phyloP scores from a whole-genome alignment of 2,329 filamentous ascomycete species.

The Sordariomycetes sp. region DNA sequence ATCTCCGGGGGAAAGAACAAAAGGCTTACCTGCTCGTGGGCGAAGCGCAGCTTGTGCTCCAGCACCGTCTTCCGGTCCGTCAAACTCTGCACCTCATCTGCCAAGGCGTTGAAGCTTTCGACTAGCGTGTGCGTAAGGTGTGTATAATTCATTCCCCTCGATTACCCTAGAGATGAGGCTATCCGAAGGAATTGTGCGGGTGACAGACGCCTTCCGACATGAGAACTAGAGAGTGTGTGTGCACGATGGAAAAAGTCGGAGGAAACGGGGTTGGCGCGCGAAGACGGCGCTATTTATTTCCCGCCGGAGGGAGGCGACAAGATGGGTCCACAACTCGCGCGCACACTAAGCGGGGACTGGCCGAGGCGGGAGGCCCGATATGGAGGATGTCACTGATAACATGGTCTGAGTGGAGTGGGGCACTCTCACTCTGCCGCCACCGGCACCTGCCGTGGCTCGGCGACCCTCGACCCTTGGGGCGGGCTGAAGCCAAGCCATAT shows the following conservation, averaged over 20 bases:
- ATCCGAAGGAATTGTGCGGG: not conserved
- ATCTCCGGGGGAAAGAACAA: not conserved
- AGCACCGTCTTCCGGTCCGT: slow-evolving; percentile 51
- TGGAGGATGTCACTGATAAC: not conserved
- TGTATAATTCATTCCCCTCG: slow-evolving; percentile 4
- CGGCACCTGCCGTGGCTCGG: no score
- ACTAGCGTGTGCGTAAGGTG: slow-evolving; percentile 38
- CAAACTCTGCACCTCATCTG: slow-evolving; percentile 50
- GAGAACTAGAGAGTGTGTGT: not conserved
- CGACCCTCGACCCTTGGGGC: no score
- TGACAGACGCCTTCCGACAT: not conserved
- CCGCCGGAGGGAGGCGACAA: not conserved
- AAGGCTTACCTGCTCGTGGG: slow-evolving; percentile 48
- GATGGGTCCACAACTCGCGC: not conserved
- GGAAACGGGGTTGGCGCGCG: not conserved
- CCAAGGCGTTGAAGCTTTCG: slow-evolving; percentile 51
- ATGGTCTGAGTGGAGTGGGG: no score
- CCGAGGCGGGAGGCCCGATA: not conserved
- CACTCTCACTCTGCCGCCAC: no score
- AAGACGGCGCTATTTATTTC: not conserved
- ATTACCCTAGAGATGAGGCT: not conserved
- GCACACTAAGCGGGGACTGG: not conserved
- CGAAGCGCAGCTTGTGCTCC: slow-evolving; percentile 54
- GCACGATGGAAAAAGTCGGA: not conserved
- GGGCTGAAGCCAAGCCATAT: no score